phyloP scores from a whole-genome alignment of 129 eudicot species.

The Tagetes erecta region DNA sequence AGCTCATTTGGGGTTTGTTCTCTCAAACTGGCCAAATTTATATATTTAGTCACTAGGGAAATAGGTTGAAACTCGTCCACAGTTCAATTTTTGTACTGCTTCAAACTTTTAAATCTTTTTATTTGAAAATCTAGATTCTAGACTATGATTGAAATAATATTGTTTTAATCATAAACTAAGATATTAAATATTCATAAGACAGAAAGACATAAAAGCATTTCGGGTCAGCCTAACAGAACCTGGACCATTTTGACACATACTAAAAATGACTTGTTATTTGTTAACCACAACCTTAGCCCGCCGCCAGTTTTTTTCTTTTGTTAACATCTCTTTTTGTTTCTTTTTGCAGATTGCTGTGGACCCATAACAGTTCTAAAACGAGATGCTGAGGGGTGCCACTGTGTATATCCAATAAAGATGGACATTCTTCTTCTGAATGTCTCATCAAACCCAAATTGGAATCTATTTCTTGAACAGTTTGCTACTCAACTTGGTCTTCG shows the following conservation, averaged over 20 bases:
- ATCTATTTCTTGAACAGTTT: conserved; percentile 63
- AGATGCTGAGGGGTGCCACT: conserved; percentile 67
- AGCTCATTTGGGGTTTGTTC: background rate
- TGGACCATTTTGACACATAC: background rate
- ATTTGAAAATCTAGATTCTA: background rate
- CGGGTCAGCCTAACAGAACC: background rate
- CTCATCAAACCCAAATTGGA: conserved; percentile 83
- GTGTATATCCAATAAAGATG: conserved; percentile 86
- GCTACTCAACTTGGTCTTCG: conserved; percentile 70
- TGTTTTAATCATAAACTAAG: background rate
- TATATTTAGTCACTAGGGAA: background rate
- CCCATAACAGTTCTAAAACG: conserved; percentile 80
- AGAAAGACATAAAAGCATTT: background rate
- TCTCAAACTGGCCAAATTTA: conserved; percentile 7
- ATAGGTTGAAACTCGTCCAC: background rate
- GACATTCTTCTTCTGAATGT: conserved; percentile 84
- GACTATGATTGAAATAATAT: background rate
- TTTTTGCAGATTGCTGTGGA: conserved; percentile 79
- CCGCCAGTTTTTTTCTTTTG: background rate
- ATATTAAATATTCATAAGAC: background rate
- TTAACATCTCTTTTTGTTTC: conserved; percentile 23
- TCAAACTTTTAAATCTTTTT: background rate
- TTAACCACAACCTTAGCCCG: background rate
- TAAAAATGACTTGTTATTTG: background rate
- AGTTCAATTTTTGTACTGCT: background rate